phyloP scores from a whole-genome alignment of 1,284 basidiomycete genomes.

The Melampsora larici-populina region DNA sequence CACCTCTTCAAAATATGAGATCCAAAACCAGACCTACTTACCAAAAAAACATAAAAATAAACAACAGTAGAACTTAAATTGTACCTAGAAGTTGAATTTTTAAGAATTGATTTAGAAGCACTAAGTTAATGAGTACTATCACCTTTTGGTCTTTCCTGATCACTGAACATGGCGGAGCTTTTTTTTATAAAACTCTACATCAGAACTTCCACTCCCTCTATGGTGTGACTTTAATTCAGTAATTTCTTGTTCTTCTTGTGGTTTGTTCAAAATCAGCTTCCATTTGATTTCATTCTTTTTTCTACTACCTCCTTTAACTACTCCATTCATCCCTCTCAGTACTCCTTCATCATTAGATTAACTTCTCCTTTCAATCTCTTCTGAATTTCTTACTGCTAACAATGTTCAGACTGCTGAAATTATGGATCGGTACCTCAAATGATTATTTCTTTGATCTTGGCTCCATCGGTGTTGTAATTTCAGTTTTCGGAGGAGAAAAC shows the following conservation, averaged over 20 bases:
- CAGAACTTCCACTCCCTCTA: not conserved
- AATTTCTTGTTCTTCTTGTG: not conserved
- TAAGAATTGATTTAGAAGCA: not conserved
- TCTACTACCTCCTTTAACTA: slow-evolving; percentile 10
- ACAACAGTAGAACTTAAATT: not conserved
- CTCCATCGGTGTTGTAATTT: slow-evolving; percentile 25
- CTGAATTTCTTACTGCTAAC: not conserved
- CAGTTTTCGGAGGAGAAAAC: not conserved
- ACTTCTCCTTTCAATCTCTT: not conserved
- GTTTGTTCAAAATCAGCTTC: not conserved
- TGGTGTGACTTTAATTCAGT: not conserved
- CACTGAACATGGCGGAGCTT: too few species aligned
- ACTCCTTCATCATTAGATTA: slow-evolving; percentile 1
- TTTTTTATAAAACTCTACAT: slow-evolving; percentile 1
- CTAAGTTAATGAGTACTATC: not conserved
- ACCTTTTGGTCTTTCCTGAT: too few species aligned
- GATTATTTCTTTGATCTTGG: slow-evolving; percentile 29
- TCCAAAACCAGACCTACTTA: not conserved
- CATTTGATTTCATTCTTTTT: slow-evolving; percentile 39
- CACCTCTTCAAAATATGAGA: not conserved
- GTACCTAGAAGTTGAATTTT: too few species aligned
- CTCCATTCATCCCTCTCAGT: not conserved
- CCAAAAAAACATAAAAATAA: not conserved
- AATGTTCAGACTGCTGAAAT: slow-evolving; percentile 32
- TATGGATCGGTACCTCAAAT: slow-evolving; percentile 33